Evolutionary conservation across 1,284 basidiomycete genomes (phyloP), one percentile per base, ranked within the genome.

Genomic region (Trichosporon faecale): DNA sequence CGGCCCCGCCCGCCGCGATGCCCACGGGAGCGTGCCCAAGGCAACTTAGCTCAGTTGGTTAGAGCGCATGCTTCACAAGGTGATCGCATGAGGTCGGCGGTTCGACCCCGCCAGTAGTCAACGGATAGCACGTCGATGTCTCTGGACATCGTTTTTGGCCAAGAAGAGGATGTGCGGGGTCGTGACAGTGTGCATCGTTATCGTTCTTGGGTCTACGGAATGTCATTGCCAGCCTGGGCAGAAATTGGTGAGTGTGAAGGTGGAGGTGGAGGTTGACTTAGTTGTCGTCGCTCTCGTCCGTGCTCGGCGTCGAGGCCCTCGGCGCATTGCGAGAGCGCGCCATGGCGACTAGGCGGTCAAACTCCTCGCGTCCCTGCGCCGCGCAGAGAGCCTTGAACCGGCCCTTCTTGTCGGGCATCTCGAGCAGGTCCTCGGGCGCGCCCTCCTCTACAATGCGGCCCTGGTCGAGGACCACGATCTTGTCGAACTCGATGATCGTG

Each of bases 401-500:
- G 68, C 33, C 23, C 76, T 67, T 31, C 61, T 40, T 66, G 82
- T 80, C 66, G 81, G 71, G 55, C 64, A 11, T 21, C 23, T 29
- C 18, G 9, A 11, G 44, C 11, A 23, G 29, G 6, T 14, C 44
- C 23, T 31, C 33, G 0, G 9, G 73, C 78, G 65, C 63, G 78
- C 78, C 82, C 29, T 78, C 77, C 69, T 84, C 82, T 16, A 78
- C 25, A 25, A 87, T 87, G 57, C 82, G 76, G 6, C 91, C 92
- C 27, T 85, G 84, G 73, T 91, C 89, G 85, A 94, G 89, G 60
- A 93, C 91, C 3, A 92, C 84, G 5, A 94, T 61, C 57, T 61
- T 61, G 27, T 61, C 57, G 9, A 61, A 81, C 16, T 77, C 76
- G 70, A 83, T 79, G 67, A 81, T 81, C 4, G 81, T 82, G 70